Conservation (phyloP, 192 early-diverging fungal species). For the Spinellus fusiger region DNA sequence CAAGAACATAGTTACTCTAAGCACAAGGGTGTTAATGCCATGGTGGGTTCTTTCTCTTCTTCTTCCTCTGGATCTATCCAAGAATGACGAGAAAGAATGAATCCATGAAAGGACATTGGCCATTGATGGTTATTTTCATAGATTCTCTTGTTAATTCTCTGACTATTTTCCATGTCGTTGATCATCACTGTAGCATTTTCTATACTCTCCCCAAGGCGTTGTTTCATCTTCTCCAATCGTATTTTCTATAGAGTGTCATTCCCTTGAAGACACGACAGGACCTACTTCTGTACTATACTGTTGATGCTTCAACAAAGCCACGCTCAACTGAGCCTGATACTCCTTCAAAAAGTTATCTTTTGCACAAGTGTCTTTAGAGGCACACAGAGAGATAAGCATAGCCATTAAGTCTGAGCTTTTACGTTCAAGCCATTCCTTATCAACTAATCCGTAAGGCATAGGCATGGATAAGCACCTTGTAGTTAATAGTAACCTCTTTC, state of each 20-base stretch:
- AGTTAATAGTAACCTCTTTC: no score
- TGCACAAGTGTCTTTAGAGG: not conserved
- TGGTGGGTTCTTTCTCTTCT: not conserved
- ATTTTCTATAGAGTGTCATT: no score
- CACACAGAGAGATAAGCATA: constrained; percentile 19
- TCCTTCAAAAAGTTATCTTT: constrained; percentile 8
- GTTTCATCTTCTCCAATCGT: constrained; percentile 8
- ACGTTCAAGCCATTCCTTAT: constrained; percentile 7
- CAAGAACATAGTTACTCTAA: not conserved
- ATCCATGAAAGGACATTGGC: not conserved
- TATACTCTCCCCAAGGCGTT: not conserved
- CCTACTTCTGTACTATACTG: constrained; percentile 8
- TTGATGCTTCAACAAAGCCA: not conserved
- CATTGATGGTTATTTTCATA: not conserved
- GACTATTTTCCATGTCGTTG: constrained; percentile 10
- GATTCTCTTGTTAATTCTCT: constrained; percentile 1
- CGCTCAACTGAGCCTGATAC: not conserved
- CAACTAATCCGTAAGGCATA: constrained; percentile 1
- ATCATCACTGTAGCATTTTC: constrained; percentile 10
- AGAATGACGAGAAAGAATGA: constrained; percentile 4
- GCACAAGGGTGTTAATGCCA: not conserved
- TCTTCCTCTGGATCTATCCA: constrained; percentile 12
- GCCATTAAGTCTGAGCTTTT: constrained; percentile 3
- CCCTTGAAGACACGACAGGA: no score
- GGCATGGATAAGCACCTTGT: no score